These are phyloP conservation scores for Fusarium buharicum DNA, from an alignment of 2,329 filamentous ascomycete species.

Conservation along the genomic window DNA sequence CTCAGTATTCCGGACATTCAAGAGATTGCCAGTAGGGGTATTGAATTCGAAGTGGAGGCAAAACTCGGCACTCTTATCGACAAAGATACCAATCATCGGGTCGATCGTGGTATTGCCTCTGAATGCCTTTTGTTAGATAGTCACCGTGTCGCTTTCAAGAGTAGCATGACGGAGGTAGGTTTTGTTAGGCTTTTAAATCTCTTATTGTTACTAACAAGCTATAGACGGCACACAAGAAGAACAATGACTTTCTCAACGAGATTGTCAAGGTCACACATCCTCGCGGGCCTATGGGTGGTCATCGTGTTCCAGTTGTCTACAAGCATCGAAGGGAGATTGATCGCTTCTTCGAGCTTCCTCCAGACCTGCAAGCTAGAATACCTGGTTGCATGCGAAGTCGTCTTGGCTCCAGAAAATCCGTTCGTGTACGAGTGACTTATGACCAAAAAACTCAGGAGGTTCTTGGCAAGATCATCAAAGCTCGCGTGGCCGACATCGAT, in stretches of 20 bases:
- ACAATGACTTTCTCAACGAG: slow-evolving; percentile 87
- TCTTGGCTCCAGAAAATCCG: slow-evolving; percentile 59
- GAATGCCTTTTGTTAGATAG: slow-evolving; percentile 75
- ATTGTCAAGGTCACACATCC: slow-evolving; percentile 69
- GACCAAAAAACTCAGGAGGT: slow-evolving; percentile 77
- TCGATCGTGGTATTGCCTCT: slow-evolving; percentile 73
- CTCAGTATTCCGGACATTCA: slow-evolving; percentile 73
- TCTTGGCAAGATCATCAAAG: slow-evolving; percentile 89
- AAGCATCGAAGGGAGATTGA: slow-evolving; percentile 85
- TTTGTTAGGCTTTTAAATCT: neutral
- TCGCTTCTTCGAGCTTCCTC: slow-evolving; percentile 80
- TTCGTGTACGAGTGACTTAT: slow-evolving; percentile 72
- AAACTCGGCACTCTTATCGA: slow-evolving; percentile 88
- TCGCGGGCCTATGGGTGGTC: slow-evolving; percentile 58
- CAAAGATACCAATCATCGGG: slow-evolving; percentile 74
- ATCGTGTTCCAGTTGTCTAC: slow-evolving; percentile 76
- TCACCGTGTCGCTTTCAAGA: slow-evolving; percentile 76
- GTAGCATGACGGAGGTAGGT: slow-evolving; percentile 89
- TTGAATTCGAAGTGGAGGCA: slow-evolving; percentile 91
- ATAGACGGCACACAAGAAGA: slow-evolving; percentile 79
- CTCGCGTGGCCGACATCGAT: slow-evolving; percentile 87
- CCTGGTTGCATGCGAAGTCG: slow-evolving; percentile 72
- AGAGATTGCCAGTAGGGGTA: slow-evolving; percentile 70
- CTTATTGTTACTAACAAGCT: slow-evolving; percentile 28
- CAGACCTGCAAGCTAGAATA: slow-evolving; percentile 66